phyloP scores from a whole-genome alignment of 148 eudicot genomes.

The Camellia lanceoleosa region DNA sequence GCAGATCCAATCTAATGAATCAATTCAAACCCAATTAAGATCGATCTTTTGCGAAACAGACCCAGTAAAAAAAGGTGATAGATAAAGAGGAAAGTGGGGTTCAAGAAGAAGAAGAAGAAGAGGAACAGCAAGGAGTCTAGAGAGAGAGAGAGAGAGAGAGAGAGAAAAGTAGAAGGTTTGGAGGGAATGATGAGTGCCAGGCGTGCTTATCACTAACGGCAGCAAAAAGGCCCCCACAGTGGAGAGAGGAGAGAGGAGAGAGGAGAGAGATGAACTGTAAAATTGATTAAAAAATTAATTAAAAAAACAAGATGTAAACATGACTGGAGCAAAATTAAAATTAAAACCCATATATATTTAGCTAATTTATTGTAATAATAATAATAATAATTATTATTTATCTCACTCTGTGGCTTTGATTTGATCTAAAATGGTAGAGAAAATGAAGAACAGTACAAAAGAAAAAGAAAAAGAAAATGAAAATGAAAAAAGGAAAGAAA shows the following conservation, averaged over 20 bases:
- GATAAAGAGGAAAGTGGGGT: constrained; percentile 14
- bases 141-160: constrained; percentile 17
- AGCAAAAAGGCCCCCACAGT: constrained; percentile 6
- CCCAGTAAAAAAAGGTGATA: neutral
- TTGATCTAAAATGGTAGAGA: neutral
- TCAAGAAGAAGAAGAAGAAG: neutral
- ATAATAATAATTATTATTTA: neutral
- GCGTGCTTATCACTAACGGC: constrained; percentile 67
- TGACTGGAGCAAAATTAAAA: neutral
- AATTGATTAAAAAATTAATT: neutral
- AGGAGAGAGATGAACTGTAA: neutral
- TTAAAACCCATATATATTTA: neutral
- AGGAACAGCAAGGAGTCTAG: constrained; percentile 2
- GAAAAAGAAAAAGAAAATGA: neutral
- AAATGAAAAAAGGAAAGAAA: neutral
- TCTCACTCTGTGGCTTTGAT: neutral
- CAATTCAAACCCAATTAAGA: constrained; percentile 7
- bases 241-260: neutral
- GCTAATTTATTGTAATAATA: no score
- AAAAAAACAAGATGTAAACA: neutral
- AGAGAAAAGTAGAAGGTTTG: constrained; percentile 23
- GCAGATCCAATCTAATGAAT: constrained; percentile 25
- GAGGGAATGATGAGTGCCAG: constrained; percentile 67
- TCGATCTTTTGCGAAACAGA: constrained; percentile 14
- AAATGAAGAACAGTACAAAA: neutral